Evolutionary conservation across 1,284 basidiomycete genomes (phyloP).

Genomic region (Ustilago trichophora): DNA sequence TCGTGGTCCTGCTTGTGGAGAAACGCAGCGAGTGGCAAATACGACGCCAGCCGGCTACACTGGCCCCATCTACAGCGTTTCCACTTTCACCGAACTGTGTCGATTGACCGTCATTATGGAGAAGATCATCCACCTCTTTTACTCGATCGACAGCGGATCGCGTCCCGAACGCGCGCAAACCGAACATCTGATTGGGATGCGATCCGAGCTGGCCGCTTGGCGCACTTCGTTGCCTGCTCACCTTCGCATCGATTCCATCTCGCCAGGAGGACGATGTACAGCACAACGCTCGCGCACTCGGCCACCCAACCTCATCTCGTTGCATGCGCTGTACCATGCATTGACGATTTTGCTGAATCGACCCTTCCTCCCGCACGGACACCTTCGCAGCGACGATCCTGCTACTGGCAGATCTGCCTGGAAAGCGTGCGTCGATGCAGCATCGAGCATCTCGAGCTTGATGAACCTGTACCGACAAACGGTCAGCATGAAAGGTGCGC

Average conservation of each 20-base stretch:
- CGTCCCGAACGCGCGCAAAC: conserved; percentile 22
- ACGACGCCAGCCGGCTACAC: conserved; percentile 34
- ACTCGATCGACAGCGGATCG: conserved; percentile 16
- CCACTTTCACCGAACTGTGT: conserved; percentile 59
- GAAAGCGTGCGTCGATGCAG: conserved; percentile 58
- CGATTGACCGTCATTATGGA: conserved; percentile 60
- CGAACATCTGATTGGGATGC: conserved; percentile 50
- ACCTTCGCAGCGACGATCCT: conserved; percentile 26
- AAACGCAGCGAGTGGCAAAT: no score
- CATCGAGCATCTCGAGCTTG: conserved; percentile 50
- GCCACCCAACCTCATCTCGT: conserved; percentile 59
- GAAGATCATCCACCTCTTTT: conserved; percentile 16
- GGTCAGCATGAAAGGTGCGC: conserved; percentile 61
- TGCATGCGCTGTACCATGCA: conserved; percentile 62
- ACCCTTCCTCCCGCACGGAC: conserved; percentile 59
- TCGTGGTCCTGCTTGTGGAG: no score
- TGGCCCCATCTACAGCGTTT: conserved; percentile 55
- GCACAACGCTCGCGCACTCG: conserved; percentile 25
- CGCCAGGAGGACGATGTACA: conserved; percentile 20
- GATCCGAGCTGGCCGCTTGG: conserved; percentile 40
- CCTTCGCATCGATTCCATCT: conserved; percentile 33
- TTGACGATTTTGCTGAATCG: conserved; percentile 61
- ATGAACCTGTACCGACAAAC: conserved; percentile 55
- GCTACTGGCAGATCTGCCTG: conserved; percentile 43
- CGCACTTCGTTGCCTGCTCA: conserved; percentile 22